A percentile compares a stretch with the other conserved stretches of the same genome.
phyloP scores from a whole-genome alignment of 169 alveolate genomes.

The Toxoplasma gondii region DNA sequence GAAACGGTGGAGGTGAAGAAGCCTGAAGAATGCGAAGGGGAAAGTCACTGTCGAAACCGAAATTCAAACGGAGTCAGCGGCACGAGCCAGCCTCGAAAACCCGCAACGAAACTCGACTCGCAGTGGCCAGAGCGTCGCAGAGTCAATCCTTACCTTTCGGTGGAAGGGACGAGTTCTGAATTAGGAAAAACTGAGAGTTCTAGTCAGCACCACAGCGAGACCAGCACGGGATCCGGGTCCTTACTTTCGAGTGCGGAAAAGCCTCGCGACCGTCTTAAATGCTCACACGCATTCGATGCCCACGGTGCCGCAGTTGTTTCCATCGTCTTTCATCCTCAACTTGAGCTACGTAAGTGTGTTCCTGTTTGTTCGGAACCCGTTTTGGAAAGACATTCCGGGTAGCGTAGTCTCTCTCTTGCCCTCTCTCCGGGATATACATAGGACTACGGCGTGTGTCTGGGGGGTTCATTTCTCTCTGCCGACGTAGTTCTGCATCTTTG shows the following conservation, averaged over 20 bases:
- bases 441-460: too few species aligned
- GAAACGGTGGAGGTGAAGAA: too few species aligned
- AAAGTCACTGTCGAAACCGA: too few species aligned
- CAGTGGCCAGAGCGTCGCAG: constrained; percentile 8
- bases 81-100: too few species aligned
- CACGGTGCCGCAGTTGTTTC: constrained; percentile 33
- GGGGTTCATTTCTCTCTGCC: too few species aligned
- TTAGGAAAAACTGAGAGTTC: neutral
- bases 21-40: too few species aligned
- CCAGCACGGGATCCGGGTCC: neutral
- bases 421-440: neutral
- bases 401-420: neutral
- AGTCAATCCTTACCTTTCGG: neutral
- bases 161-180: neutral
- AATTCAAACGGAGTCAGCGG: too few species aligned
- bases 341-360: neutral
- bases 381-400: neutral
- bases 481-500: too few species aligned
- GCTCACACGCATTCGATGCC: neutral
- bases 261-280: neutral
- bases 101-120: neutral
- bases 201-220: neutral
- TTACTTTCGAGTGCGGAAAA: neutral
- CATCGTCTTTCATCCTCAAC: neutral
- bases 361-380: neutral